phyloP scores from a whole-genome alignment of 2,329 filamentous ascomycete species.

The Ophiostoma tasmaniense region DNA sequence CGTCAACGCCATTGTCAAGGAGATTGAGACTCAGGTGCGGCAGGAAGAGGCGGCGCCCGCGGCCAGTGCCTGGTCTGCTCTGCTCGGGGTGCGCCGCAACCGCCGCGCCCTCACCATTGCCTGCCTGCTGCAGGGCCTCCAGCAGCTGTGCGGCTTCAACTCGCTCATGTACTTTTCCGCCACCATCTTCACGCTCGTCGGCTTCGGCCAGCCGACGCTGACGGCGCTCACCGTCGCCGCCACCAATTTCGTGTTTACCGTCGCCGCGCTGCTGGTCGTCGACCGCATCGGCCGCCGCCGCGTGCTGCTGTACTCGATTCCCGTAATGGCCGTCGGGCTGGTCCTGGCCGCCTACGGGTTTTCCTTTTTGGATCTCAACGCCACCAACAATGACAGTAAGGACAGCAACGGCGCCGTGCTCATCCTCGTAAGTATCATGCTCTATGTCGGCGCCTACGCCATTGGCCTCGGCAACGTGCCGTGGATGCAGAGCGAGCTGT shows the following conservation, averaged over 20 bases:
- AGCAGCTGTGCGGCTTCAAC: constrained; percentile 87
- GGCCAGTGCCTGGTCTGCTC: constrained; percentile 24
- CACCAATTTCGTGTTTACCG: constrained; percentile 74
- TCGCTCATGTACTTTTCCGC: constrained; percentile 88
- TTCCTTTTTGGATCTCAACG: constrained; percentile 45
- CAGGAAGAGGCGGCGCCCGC: constrained; percentile 54
- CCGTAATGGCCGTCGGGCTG: constrained; percentile 71
- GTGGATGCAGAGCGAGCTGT: constrained; percentile 93
- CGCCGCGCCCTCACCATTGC: constrained; percentile 73
- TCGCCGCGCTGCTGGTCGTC: constrained; percentile 66
- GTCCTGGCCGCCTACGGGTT: constrained; percentile 66
- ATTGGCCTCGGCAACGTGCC: constrained; percentile 85
- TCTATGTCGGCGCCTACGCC: constrained; percentile 81
- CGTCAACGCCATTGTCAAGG: constrained; percentile 47
- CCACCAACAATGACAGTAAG: constrained; percentile 8
- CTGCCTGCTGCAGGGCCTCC: constrained; percentile 75
- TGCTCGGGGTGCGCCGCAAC: constrained; percentile 53
- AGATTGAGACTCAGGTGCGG: constrained; percentile 66
- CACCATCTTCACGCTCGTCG: constrained; percentile 69
- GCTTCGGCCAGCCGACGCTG: constrained; percentile 69
- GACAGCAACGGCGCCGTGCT: constrained; percentile 24
- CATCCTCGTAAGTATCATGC: constrained; percentile 66
- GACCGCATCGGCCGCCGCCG: constrained; percentile 70
- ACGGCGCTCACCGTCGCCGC: constrained; percentile 69
- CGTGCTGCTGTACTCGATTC: constrained; percentile 75